Conservation (phyloP, 2,329 filamentous ascomycete genomes). For the Alternaria conjuncta region DNA sequence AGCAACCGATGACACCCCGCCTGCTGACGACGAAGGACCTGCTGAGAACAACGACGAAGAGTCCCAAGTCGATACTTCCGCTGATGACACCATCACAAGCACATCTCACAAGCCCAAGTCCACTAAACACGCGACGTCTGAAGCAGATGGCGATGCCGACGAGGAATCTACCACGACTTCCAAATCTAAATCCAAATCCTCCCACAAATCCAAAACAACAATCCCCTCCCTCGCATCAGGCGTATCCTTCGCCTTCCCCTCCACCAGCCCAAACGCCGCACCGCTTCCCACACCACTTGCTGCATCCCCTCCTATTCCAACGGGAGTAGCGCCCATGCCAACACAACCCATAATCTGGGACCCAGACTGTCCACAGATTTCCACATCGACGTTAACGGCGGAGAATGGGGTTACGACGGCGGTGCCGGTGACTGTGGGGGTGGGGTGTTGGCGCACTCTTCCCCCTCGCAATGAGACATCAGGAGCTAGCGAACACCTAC, state of each 20-base stretch:
- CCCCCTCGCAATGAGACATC: too few species aligned
- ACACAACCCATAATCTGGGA: neutral
- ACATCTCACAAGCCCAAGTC: neutral
- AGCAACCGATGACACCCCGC: too few species aligned
- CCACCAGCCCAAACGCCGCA: neutral
- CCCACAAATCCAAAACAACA: rapidly evolving
- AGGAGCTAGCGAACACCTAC: too few species aligned
- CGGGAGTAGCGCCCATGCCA: neutral
- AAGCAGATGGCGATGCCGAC: neutral
- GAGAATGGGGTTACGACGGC: rapidly evolving
- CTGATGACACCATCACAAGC: neutral
- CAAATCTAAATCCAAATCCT: neutral
- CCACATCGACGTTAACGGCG: rapidly evolving
- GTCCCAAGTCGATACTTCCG: neutral
- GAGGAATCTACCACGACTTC: neutral
- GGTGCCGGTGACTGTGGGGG: rapidly evolving
- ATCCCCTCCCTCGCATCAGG: neutral
- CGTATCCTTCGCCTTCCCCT: neutral
- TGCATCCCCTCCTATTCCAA: neutral
- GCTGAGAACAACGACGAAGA: neutral
- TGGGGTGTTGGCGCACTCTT: neutral
- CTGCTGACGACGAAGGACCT: neutral
- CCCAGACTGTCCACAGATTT: neutral
- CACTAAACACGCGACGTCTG: rapidly evolving
- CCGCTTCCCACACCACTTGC: neutral